Evolutionary conservation across 257 asterid genomes (phyloP), one percentile per base, ranked within the genome.

Genomic region (Forsythia viridissima): DNA sequence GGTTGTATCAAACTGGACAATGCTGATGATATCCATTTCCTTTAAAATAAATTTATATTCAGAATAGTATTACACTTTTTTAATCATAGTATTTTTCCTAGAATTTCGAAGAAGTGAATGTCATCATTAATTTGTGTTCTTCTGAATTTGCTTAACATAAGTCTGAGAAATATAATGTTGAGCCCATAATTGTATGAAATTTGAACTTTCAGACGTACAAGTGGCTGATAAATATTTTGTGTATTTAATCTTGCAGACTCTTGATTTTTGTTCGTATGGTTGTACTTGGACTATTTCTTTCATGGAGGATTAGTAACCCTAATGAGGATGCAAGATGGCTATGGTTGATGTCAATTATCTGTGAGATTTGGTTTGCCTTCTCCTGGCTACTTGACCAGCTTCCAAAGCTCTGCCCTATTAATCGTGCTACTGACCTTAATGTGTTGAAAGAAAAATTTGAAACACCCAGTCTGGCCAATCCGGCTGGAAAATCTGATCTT

Each of bases 361-460:
- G 97, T 42, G 97, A 92, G 83, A 51, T 92, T 51, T 92, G 97
- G 97, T 92, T 92, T 73, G 93, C 97, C 9, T 90, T 92, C 80
- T 90, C 97, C 10, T 92, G 97, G 97, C 84, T 92, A 57, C 94
- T 92, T 18, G 97, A 92, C 76, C 97, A 92, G 87, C 96, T 92
- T 71, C 97, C 97, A 9, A 92, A 92, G 81, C 69, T 92, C 9
- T 87, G 82, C 82, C 96, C 96, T 3, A 77, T 90, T 66, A 92
- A 89, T 51, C 97, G 96, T 18, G 97, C 92, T 9, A 90, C 96
- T 6, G 94, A 92, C 72, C 91, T 92, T 18, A 77, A 77, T 12
- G 93, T 92, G 6, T 61, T 92, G 77, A 90, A 88, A 81, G 97
- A 92, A 7, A 92, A 92, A 74, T 89, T 92, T 34, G 97, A 92